Base-by-base conservation (phyloP, 1,284 basidiomycete genomes). In the Trichosporon faecale region DNA sequence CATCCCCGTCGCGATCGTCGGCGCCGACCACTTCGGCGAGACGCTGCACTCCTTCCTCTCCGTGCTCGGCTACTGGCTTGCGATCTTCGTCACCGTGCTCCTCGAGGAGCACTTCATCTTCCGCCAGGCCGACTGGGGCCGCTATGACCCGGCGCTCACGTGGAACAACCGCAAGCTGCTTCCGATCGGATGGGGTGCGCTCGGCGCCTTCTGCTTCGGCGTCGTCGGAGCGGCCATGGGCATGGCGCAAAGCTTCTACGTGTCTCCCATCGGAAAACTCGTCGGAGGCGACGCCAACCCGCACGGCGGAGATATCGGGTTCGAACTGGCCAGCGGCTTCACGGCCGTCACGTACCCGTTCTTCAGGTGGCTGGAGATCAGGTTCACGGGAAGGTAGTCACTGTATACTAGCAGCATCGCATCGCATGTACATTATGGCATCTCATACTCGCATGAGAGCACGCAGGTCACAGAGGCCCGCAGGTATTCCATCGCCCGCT, bases 31-130 rank as follows among this genome's bases (percentile, higher is more conserved):
- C 64, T 84, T 84, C 73, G 74, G 80, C 25, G 11, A 52, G 9
- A 75, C 78, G 9, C 79, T 85, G 33, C 75, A 81, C 66, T 70
- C 67, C 64, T 69, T 72, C 40, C 37, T 72, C 29, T 33, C 37
- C n/a, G 44, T 70, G 0, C 70, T 71, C 31, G 70, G 67, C 21
- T 82, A 83, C 77, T 83, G 82, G 82, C 76, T 83, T 11, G 78
- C 79, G 27, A 81, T 84, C 69, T 84, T 81, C 76, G 73, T 73
- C 23, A 73, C 73, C 21, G 78, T 84, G 69, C 74, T 84, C 27
- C 57, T 81, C 16, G 77, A 82, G 66, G 82, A 84, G 72, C 82
- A 84, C 75, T 78, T 78, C 71, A 81, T 84, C 72, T 83, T 84
- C 82, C 75, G 82, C 27, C 70, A 73, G n/a, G 77, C 76, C 25